Base-by-base conservation (phyloP, 106 monocot genomes). In the Triglochin maritima region DNA sequence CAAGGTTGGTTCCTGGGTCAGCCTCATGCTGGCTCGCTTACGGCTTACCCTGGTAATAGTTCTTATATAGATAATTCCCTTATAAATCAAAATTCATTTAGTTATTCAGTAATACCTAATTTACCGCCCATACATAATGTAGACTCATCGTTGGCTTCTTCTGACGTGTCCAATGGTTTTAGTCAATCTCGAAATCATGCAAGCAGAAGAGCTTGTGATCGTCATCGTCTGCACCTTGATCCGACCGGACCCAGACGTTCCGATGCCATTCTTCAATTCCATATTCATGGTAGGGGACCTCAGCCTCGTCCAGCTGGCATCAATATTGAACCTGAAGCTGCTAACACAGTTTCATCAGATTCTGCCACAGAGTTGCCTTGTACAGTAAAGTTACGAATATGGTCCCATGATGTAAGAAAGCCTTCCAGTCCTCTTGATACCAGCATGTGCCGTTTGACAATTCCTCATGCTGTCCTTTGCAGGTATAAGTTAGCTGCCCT, bases 1-100 rank as follows among this genome's bases (percentile, higher is more conserved):
- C 95, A 90, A 54, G 95, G 90, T 16, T 88, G 85, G 90, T 68
- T 96, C 52, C 77, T 96, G 81, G 95, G 85, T 67, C 90, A 83
- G 63, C 81, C 78, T 45, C 81, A 89, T 68, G 84, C 79, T 47
- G 70, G 73, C 44, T 66, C 66, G 42, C 56, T 63, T 63, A 47
- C 63, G 12, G 29, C 50, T 17, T 29, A 59, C 29, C 64, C 70
- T 11, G 9, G 48, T 48, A 70, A 46, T 47, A 76, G 17, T 63
- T 42, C 69, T 17, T 9, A 44, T 41, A 45, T 44, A 13, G 69
- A 60, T 59, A 47, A 57, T 55, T 47, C 42, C 3, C 49, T 70
- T 70, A 52, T 42, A 4, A 56, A 3, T 4, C 77, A 41, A 16
- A 53, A 43, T 50, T 9, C 29, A 6, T 6, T 52, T 5, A 49